Percentiles rank a stretch among this genome's conserved stretches.
Conservation (phyloP, 1,139 yeast genomes). For the Candida neerlandica region DNA sequence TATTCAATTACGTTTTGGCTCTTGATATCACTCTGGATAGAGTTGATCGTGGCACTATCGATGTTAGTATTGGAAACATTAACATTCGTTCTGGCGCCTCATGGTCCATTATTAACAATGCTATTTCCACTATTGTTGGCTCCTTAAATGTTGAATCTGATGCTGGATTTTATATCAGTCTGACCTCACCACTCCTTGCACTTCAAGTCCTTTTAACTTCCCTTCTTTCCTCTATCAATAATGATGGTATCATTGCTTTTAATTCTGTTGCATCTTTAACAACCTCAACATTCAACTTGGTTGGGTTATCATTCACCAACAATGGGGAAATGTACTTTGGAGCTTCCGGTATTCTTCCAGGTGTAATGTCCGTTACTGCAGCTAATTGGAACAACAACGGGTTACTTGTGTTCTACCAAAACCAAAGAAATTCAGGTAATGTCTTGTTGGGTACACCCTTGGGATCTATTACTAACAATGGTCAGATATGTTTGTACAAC, state of each 20-base stretch:
- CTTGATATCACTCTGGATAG: no score
- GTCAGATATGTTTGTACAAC: constrained; percentile 32
- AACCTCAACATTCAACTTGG: constrained; percentile 22
- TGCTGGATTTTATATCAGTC: constrained; percentile 26
- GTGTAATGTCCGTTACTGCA: constrained; percentile 24
- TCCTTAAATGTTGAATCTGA: constrained; percentile 20
- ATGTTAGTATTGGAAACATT: no score
- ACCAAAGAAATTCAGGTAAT: constrained; percentile 20
- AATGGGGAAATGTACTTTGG: constrained; percentile 30
- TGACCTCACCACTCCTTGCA: constrained; percentile 8
- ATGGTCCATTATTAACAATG: constrained; percentile 35
- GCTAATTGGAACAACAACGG: constrained; percentile 29
- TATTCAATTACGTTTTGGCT: no score
- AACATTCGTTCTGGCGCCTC: no score
- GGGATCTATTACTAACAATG: constrained; percentile 25
- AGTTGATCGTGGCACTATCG: no score
- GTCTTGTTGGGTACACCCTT: constrained; percentile 23
- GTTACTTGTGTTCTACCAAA: constrained; percentile 24
- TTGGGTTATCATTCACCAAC: constrained; percentile 23
- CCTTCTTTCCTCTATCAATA: constrained; percentile 17
- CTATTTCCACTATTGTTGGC: constrained; percentile 24
- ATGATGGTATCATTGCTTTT: constrained; percentile 25
- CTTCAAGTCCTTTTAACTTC: constrained; percentile 15
- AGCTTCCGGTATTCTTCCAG: constrained; percentile 22
- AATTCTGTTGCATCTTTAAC: constrained; percentile 20